A percentile compares a stretch with the other conserved stretches of the same genome.
phyloP scores from a whole-genome alignment of 495 filamentous ascomycete species.

The Penicillium canescens region DNA sequence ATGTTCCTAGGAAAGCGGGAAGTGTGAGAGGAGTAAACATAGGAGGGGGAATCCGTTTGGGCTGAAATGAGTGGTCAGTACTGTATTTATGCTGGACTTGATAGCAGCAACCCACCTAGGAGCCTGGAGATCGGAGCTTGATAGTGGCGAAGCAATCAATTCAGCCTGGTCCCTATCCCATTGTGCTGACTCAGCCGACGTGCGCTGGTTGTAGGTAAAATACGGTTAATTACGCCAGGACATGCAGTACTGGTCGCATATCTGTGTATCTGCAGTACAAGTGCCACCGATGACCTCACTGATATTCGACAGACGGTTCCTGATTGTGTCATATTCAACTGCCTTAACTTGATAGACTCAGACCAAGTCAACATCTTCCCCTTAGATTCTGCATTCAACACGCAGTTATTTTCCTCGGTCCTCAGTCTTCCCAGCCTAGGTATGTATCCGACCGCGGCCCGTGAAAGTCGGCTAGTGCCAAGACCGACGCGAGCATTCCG shows the following conservation, averaged over 20 bases:
- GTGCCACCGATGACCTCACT: conserved; percentile 34
- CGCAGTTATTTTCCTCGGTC: conserved; percentile 5
- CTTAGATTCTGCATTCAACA: neutral
- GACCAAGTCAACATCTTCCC: neutral
- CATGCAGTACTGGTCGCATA: neutral
- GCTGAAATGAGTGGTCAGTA: neutral
- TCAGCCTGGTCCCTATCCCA: neutral
- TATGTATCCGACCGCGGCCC: conserved; percentile 20
- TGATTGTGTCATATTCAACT: conserved; percentile 8
- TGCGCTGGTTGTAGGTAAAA: neutral
- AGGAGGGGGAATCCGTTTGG: neutral
- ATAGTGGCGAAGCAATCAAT: conserved; percentile 4
- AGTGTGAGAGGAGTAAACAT: neutral
- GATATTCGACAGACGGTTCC: conserved; percentile 8
- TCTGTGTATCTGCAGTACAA: conserved; percentile 1
- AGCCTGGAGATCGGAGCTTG: neutral
- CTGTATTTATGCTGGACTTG: neutral
- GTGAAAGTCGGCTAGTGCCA: conserved; percentile 24
- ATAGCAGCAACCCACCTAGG: neutral
- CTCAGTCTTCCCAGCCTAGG: neutral
- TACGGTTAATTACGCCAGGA: neutral
- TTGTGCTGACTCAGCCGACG: neutral
- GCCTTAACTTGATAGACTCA: neutral
- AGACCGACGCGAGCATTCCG: conserved; percentile 31
- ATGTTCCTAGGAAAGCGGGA: conserved; percentile 7